Evolutionary conservation across 768 basidiomycete species (phyloP).

Genomic region (Lactarius trivialis): DNA sequence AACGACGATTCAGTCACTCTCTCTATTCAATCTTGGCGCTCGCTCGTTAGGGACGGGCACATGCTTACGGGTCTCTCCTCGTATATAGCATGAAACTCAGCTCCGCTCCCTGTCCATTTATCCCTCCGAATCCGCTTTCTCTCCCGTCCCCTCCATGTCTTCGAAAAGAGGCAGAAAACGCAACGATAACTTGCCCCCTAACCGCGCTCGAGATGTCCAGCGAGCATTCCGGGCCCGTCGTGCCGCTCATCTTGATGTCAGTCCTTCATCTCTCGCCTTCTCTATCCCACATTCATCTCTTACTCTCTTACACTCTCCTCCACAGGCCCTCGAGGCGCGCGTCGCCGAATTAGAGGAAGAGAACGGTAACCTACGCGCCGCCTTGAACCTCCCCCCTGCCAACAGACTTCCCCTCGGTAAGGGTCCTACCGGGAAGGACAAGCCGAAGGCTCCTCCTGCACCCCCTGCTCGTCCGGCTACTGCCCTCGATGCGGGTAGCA

Average conservation of each 20-base stretch:
- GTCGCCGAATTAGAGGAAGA: conserved; percentile 82
- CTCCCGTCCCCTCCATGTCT: conserved; percentile 44
- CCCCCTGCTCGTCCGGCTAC: conserved; percentile 10
- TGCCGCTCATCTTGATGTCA: conserved; percentile 78
- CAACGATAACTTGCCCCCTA: conserved; percentile 73
- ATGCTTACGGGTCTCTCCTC: conserved; percentile 33
- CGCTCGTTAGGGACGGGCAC: conserved; percentile 25
- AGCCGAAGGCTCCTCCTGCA: conserved; percentile 38
- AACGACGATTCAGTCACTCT: conserved; percentile 19
- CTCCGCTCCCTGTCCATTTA: conserved; percentile 31
- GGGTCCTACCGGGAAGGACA: conserved; percentile 85
- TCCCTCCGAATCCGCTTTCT: conserved; percentile 28
- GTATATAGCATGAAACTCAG: conserved; percentile 24
- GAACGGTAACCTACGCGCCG: conserved; percentile 65
- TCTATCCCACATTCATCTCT: conserved; percentile 25
- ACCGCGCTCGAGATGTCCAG: conserved; percentile 83
- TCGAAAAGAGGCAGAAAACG: conserved; percentile 84
- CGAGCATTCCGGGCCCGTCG: conserved; percentile 84
- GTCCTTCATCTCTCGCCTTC: conserved; percentile 27
- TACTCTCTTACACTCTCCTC: conserved; percentile 27
- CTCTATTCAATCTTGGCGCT: conserved; percentile 22
- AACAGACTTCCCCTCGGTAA: conserved; percentile 67
- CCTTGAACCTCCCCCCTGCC: conserved; percentile 67
- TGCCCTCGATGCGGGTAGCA: conserved; percentile 21
- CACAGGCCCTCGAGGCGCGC: conserved; percentile 72